A percentile compares a stretch with the other conserved stretches of the same genome.
These are phyloP conservation scores for Ogataea nakhonphanomensis DNA, from an alignment of 805 yeast genomes.

Conservation along the genomic window DNA sequence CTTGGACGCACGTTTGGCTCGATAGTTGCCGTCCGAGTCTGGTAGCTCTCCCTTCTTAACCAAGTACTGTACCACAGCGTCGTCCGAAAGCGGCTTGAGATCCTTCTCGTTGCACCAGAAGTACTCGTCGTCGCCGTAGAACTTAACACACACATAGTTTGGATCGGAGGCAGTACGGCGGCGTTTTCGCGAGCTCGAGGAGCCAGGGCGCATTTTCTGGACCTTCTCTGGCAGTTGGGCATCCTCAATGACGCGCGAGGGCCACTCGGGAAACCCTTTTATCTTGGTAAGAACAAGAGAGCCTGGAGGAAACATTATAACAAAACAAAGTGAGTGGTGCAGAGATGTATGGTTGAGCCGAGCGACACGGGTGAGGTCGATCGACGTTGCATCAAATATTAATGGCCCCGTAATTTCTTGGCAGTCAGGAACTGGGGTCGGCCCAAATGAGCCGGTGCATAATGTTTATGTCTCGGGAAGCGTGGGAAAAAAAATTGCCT, in stretches of 20 bases:
- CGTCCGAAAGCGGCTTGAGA: constrained; percentile 42
- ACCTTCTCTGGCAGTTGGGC: constrained; percentile 59
- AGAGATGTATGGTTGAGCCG: neutral
- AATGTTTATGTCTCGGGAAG: constrained; percentile 12
- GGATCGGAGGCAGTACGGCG: constrained; percentile 17
- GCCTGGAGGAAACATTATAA: constrained; percentile 36
- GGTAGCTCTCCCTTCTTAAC: constrained; percentile 28
- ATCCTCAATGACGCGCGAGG: constrained; percentile 71
- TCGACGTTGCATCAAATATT: constrained; percentile 4
- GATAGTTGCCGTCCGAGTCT: constrained; percentile 38
- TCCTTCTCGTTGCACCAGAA: constrained; percentile 61
- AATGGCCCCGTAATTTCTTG: constrained; percentile 7
- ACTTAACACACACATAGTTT: constrained; percentile 47
- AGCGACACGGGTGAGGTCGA: neutral
- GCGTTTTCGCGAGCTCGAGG: constrained; percentile 27
- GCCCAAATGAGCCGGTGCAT: constrained; percentile 6
- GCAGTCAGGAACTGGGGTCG: constrained; percentile 2
- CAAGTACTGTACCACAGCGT: constrained; percentile 36
- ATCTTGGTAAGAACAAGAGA: constrained; percentile 70
- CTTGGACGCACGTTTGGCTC: constrained; percentile 49
- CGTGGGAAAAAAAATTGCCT: constrained; percentile 9
- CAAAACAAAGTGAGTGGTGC: constrained; percentile 6
- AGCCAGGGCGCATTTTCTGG: constrained; percentile 45
- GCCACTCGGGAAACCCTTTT: constrained; percentile 90
- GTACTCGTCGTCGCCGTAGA: constrained; percentile 69